Evolutionary conservation across 164 flowering plant species (phyloP).

Genomic region (Cinnamomum chago): DNA sequence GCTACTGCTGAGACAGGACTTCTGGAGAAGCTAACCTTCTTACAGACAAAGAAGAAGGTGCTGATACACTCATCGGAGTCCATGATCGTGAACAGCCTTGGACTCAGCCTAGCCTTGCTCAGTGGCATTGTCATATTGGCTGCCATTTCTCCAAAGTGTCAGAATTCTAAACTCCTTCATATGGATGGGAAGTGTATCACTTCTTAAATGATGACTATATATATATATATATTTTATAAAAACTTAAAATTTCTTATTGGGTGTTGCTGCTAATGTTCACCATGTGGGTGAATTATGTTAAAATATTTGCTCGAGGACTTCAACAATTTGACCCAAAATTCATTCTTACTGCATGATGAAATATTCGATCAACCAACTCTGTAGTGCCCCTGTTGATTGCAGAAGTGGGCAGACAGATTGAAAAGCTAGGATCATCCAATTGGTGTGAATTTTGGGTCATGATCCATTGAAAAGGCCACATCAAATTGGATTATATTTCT

Average conservation of each 20-base stretch:
- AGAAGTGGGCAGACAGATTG: background rate
- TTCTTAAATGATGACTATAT: background rate
- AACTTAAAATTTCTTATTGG: background rate
- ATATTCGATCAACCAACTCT: background rate
- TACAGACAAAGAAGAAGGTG: constrained; percentile 51
- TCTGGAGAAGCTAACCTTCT: constrained; percentile 76
- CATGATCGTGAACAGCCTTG: constrained; percentile 67
- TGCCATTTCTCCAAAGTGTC: constrained; percentile 51
- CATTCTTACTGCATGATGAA: too few species aligned
- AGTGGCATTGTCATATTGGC: constrained; percentile 64
- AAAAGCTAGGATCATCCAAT: background rate
- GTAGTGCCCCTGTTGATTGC: too few species aligned
- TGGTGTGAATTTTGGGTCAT: background rate
- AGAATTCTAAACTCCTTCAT: background rate
- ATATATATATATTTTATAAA: too few species aligned
- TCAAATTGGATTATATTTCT: too few species aligned
- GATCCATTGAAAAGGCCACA: background rate
- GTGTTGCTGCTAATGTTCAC: background rate
- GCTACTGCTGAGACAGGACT: constrained; percentile 93
- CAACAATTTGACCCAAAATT: background rate
- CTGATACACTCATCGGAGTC: constrained; percentile 51
- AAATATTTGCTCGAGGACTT: background rate
- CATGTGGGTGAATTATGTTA: background rate
- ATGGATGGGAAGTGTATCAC: background rate
- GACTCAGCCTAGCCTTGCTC: constrained; percentile 68